These are phyloP conservation scores for Vitis hybrid DNA, from an alignment of 177 flowering plant species.

Conservation along the genomic window DNA sequence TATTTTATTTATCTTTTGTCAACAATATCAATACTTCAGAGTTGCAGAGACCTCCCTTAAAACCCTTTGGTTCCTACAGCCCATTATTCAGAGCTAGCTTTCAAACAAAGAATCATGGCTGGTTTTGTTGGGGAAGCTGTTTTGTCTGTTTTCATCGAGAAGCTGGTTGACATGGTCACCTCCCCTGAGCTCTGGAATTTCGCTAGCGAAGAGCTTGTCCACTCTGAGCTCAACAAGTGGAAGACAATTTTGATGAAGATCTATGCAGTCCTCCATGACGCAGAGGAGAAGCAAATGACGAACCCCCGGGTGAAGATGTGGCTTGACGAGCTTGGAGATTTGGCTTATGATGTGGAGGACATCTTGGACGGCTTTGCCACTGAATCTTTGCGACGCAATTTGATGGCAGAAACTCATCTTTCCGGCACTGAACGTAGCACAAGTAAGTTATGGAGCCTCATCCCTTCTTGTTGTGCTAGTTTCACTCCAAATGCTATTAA, in stretches of 20 bases:
- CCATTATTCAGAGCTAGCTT: no score
- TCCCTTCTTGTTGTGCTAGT: no score
- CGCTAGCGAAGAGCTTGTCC: neutral
- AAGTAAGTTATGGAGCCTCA: no score
- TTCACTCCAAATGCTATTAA: no score
- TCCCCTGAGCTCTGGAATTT: neutral
- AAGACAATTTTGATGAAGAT: slow-evolving; percentile 1
- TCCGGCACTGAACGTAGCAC: neutral
- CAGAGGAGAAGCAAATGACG: slow-evolving; percentile 15
- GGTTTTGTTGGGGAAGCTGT: neutral
- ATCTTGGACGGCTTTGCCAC: neutral
- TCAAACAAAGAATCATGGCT: neutral
- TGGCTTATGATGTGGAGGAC: slow-evolving; percentile 4
- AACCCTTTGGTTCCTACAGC: no score
- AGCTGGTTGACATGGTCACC: no score
- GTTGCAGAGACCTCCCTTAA: no score
- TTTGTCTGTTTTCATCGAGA: neutral
- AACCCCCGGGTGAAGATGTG: slow-evolving; percentile 7
- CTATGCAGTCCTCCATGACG: slow-evolving; percentile 10
- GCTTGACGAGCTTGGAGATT: slow-evolving; percentile 14
- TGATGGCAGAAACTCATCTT: neutral
- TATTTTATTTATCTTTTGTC: no score
- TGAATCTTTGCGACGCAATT: neutral
- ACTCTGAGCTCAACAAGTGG: neutral
- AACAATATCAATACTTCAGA: no score